Percentiles rank a stretch among this genome's conserved stretches.
Conservation (phyloP, 129 eudicot species). For the Rutidosis leptorrhynchoides region DNA sequence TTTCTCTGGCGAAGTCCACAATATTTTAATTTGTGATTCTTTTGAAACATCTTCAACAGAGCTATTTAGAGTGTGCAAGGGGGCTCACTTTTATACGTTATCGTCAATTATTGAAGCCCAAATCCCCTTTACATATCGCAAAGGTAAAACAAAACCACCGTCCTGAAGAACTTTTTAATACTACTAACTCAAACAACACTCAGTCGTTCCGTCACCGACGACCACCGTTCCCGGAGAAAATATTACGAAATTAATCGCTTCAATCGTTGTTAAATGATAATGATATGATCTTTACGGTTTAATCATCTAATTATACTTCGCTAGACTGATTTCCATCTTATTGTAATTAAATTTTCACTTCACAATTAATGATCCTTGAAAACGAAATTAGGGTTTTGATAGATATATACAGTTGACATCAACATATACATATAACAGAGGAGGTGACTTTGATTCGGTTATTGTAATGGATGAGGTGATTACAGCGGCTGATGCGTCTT, state of each 20-base stretch:
- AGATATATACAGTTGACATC: slow-evolving; percentile 21
- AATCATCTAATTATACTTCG: not conserved
- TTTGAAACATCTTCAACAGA: too few species aligned
- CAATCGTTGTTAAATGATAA: not conserved
- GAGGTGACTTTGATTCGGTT: not conserved
- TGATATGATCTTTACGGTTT: slow-evolving; percentile 12
- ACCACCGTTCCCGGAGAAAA: slow-evolving; percentile 24
- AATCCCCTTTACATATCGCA: not conserved
- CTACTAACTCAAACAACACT: not conserved
- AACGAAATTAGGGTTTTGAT: slow-evolving; percentile 21
- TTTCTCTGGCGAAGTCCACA: too few species aligned
- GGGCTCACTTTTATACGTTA: not conserved
- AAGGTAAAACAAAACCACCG: not conserved
- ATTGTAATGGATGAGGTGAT: slow-evolving; percentile 55
- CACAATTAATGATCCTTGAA: not conserved
- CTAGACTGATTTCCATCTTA: not conserved
- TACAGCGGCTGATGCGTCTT: slow-evolving; percentile 57
- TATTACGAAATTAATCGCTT: slow-evolving; percentile 15
- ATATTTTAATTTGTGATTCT: too few species aligned
- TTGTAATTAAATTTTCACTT: not conserved
- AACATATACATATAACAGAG: not conserved
- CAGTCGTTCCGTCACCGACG: slow-evolving; percentile 25
- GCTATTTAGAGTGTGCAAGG: too few species aligned
- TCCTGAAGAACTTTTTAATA: not conserved
- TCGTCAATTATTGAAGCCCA: not conserved